Conservation (phyloP, 805 yeast genomes). For the Priceomyces fermenticarens region DNA sequence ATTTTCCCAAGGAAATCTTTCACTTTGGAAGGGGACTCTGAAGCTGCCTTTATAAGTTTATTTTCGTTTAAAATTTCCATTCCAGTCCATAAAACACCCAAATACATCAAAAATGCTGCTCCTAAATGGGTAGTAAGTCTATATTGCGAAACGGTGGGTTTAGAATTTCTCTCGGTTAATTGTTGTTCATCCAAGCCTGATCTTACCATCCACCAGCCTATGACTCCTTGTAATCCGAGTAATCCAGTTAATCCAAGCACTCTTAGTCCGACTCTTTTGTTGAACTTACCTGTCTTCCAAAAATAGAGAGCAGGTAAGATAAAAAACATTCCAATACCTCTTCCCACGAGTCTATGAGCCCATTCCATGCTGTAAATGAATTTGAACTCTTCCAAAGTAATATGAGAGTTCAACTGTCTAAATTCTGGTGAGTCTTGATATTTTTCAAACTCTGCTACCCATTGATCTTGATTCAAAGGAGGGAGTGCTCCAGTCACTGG, state of each 20-base stretch:
- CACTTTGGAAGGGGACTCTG: constrained; percentile 53
- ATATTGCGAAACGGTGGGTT: constrained; percentile 97
- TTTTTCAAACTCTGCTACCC: constrained; percentile 81
- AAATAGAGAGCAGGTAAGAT: constrained; percentile 85
- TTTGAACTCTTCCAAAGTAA: constrained; percentile 87
- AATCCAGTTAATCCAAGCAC: constrained; percentile 71
- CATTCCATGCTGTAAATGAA: constrained; percentile 97
- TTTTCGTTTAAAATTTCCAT: constrained; percentile 74
- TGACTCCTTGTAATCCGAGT: constrained; percentile 89
- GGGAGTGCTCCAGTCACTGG: constrained; percentile 96
- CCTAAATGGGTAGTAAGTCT: constrained; percentile 92
- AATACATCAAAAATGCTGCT: constrained; percentile 83
- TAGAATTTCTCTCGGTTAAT: constrained; percentile 74
- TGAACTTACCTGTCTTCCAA: constrained; percentile 61
- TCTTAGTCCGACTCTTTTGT: constrained; percentile 62
- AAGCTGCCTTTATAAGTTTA: constrained; percentile 51
- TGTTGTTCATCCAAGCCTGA: constrained; percentile 86
- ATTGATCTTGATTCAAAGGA: constrained; percentile 73
- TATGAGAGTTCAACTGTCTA: constrained; percentile 81
- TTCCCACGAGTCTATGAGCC: constrained; percentile 91
- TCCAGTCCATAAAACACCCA: constrained; percentile 90
- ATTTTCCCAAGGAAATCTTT: constrained; percentile 53
- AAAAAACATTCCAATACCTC: constrained; percentile 82
- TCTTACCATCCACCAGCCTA: constrained; percentile 99
- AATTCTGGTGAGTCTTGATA: constrained; percentile 90